Evolutionary conservation across 2,329 filamentous ascomycete species (phyloP).

Genomic region (Hymenoscyphus occultus): DNA sequence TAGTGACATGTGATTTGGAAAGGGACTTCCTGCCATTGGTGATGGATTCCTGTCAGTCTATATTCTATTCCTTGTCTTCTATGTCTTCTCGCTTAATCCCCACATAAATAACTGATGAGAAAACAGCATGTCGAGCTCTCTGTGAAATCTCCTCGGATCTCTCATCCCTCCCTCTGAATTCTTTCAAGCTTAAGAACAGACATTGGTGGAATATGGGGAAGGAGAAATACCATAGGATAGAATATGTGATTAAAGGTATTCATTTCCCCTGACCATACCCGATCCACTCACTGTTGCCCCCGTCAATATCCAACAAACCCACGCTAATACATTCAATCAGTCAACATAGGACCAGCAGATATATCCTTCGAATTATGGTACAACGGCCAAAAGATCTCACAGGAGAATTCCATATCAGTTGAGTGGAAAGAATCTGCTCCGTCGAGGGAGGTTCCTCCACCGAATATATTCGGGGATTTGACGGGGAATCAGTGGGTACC

Average conservation of each 20-base stretch:
- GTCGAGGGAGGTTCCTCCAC: background rate
- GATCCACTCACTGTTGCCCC: background rate
- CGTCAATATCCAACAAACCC: background rate
- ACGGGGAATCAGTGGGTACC: background rate
- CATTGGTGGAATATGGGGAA: slow-evolving; percentile 19
- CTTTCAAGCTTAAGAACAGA: slow-evolving; percentile 23
- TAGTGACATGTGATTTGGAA: slow-evolving; percentile 17
- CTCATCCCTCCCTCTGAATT: slow-evolving; percentile 13
- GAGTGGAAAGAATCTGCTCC: background rate
- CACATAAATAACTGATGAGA: background rate
- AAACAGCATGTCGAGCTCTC: slow-evolving; percentile 12
- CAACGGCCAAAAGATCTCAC: slow-evolving; percentile 16
- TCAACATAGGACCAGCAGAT: slow-evolving; percentile 18
- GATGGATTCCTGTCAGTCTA: slow-evolving; percentile 15
- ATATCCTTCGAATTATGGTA: slow-evolving; percentile 18
- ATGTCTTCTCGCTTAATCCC: background rate
- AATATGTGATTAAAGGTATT: slow-evolving; percentile 11
- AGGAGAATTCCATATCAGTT: slow-evolving; percentile 10
- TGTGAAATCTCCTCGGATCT: slow-evolving; percentile 20
- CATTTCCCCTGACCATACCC: background rate
- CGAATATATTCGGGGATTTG: background rate
- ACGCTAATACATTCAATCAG: slow-evolving; percentile 11
- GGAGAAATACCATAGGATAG: slow-evolving; percentile 19
- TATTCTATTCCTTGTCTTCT: background rate
- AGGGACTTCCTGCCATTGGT: slow-evolving; percentile 14